Percentiles rank a stretch among this genome's conserved stretches.
Conservation (phyloP, 805 yeast species). For the Sugiyamaella floridensis region DNA sequence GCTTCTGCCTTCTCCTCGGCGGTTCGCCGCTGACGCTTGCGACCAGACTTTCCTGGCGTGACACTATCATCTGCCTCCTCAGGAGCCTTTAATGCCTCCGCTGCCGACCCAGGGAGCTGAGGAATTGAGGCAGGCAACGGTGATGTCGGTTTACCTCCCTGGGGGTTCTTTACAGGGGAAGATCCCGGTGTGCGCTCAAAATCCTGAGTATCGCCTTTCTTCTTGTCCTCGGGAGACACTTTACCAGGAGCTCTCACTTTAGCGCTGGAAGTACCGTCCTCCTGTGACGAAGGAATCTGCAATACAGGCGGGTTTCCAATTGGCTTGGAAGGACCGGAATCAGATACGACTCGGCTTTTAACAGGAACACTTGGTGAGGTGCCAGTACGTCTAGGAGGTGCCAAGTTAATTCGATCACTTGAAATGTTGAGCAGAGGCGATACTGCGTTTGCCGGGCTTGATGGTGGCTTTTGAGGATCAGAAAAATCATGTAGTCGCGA, state of each 20-base stretch:
- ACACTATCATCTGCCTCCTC: background rate
- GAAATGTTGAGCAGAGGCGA: background rate
- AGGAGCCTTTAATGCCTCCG: background rate
- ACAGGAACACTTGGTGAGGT: constrained; percentile 1
- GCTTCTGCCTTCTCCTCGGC: constrained; percentile 1
- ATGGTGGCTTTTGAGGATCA: constrained; percentile 5
- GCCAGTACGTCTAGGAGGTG: background rate
- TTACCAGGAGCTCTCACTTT: background rate
- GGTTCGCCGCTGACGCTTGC: background rate
- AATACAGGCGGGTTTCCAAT: background rate
- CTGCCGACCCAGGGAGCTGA: background rate
- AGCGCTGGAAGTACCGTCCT: background rate
- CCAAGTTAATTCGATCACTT: background rate
- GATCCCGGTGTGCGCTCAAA: background rate
- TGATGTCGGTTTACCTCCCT: background rate
- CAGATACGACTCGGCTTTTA: background rate
- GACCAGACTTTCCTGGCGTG: background rate
- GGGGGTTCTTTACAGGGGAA: background rate
- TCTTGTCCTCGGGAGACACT: background rate
- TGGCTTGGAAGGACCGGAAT: background rate
- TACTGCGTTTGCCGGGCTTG: constrained; percentile 1
- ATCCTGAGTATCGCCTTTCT: background rate
- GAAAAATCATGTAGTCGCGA: background rate
- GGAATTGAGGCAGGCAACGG: background rate
- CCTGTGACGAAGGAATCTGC: background rate